phyloP scores from a whole-genome alignment of 345 rosid genomes.

The Orychophragmus violaceus region DNA sequence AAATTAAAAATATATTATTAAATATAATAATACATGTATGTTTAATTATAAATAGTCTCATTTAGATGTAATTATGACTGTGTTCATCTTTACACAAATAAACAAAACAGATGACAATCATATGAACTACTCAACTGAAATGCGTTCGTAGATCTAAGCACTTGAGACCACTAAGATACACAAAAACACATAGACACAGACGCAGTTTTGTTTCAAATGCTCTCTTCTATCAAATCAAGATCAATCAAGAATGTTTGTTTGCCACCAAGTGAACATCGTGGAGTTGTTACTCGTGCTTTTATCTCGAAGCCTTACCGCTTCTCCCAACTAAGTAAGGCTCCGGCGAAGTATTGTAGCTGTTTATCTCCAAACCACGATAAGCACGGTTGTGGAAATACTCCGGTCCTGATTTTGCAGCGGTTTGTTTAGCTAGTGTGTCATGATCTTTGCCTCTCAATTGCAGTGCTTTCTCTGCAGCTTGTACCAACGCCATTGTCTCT shows the following conservation, averaged over 20 bases:
- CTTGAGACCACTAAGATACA: too few relatives aligned
- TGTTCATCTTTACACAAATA: too few relatives aligned
- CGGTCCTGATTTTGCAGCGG: slow-evolving; percentile 67
- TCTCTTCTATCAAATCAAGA: background rate
- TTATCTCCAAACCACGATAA: slow-evolving; percentile 72
- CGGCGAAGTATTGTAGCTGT: slow-evolving; percentile 35
- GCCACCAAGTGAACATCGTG: background rate
- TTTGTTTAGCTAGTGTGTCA: slow-evolving; percentile 41
- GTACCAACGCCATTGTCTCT: slow-evolving; percentile 57
- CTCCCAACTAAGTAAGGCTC: slow-evolving; percentile 62
- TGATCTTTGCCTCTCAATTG: slow-evolving; percentile 45
- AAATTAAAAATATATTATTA: too few relatives aligned
- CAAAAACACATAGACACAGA: too few relatives aligned
- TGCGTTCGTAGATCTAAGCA: too few relatives aligned
- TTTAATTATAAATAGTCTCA: too few relatives aligned
- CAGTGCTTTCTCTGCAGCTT: slow-evolving; percentile 57
- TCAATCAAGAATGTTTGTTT: background rate
- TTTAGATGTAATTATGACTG: too few relatives aligned
- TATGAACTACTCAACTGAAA: too few relatives aligned
- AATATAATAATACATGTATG: too few relatives aligned
- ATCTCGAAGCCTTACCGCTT: slow-evolving; percentile 73
- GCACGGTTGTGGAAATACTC: slow-evolving; percentile 61
- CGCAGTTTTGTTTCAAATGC: too few relatives aligned
- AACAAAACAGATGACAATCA: too few relatives aligned
- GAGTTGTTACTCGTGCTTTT: slow-evolving; percentile 40